phyloP scores from a whole-genome alignment of 176 grass and related monocot genomes.

The Oryza meridionalis region DNA sequence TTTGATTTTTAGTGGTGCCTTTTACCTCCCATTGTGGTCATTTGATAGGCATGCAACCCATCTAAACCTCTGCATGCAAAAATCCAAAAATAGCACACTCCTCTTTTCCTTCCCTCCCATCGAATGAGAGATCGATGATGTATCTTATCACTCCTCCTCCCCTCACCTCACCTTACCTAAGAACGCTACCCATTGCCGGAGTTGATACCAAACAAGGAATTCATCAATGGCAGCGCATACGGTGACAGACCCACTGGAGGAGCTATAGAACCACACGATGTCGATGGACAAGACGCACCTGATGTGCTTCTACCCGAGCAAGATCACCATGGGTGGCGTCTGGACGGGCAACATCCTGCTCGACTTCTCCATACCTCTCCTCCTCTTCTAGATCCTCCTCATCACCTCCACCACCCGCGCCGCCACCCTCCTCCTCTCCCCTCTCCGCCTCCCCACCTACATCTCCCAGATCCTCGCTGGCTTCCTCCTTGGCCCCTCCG shows the following conservation, averaged over 20 bases:
- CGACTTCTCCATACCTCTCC: conserved; percentile 62
- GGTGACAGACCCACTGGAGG: conserved; percentile 12
- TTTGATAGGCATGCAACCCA: too few relatives aligned
- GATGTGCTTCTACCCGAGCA: conserved; percentile 57
- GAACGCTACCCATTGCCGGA: too few relatives aligned
- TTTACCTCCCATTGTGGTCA: too few relatives aligned
- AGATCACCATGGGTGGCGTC: conserved; percentile 64
- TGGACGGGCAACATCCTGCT: conserved; percentile 55
- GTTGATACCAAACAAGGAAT: too few relatives aligned
- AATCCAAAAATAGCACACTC: too few relatives aligned
- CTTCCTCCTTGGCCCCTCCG: conserved; percentile 66
- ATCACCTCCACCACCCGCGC: conserved; percentile 54
- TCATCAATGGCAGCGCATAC: not conserved
- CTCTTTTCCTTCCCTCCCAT: too few relatives aligned
- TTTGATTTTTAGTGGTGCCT: too few relatives aligned
- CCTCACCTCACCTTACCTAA: too few relatives aligned
- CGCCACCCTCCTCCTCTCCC: conserved; percentile 55
- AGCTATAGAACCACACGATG: conserved; percentile 22
- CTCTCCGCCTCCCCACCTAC: conserved; percentile 64
- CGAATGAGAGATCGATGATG: too few relatives aligned
- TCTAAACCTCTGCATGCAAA: too few relatives aligned
- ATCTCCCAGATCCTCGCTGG: conserved; percentile 64
- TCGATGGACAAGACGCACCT: not conserved
- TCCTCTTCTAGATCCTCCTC: conserved; percentile 72
- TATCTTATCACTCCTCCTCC: too few relatives aligned